These are phyloP conservation scores for Aspergillus saccharolyticus DNA, from an alignment of 495 filamentous ascomycete species.

Conservation along the genomic window DNA sequence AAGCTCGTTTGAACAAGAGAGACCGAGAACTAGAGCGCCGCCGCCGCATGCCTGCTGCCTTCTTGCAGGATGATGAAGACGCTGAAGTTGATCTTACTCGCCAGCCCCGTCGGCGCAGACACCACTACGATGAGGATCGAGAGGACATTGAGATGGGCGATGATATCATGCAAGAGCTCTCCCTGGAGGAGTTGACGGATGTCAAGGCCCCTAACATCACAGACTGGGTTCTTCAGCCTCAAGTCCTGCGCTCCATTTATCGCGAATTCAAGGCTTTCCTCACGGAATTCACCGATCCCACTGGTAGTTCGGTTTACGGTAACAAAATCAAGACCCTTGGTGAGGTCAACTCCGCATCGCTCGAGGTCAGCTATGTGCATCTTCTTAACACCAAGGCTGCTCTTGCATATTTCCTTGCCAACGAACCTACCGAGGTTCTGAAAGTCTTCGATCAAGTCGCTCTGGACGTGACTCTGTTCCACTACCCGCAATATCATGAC, in stretches of 20 bases:
- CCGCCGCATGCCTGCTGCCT: slow-evolving; percentile 74
- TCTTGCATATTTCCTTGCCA: slow-evolving; percentile 95
- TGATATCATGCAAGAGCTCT: slow-evolving; percentile 91
- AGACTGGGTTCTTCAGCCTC: slow-evolving; percentile 89
- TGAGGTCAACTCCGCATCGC: slow-evolving; percentile 91
- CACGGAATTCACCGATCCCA: slow-evolving; percentile 87
- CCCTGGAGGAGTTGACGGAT: slow-evolving; percentile 85
- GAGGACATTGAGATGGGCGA: slow-evolving; percentile 85
- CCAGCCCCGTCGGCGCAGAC: slow-evolving; percentile 72
- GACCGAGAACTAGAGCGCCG: slow-evolving; percentile 74
- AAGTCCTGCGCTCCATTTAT: slow-evolving; percentile 89
- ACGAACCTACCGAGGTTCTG: slow-evolving; percentile 86
- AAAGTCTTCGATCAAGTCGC: slow-evolving; percentile 97
- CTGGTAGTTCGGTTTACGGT: slow-evolving; percentile 87
- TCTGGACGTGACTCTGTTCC: slow-evolving; percentile 87
- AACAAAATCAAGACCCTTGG: slow-evolving; percentile 87
- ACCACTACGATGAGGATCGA: slow-evolving; percentile 87
- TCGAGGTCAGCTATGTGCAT: slow-evolving; percentile 95
- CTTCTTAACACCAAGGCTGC: slow-evolving; percentile 86
- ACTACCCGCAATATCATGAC: slow-evolving; percentile 95
- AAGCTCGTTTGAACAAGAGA: slow-evolving; percentile 75
- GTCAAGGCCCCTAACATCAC: slow-evolving; percentile 89
- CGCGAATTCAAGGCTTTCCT: slow-evolving; percentile 96
- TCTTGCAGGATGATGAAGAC: slow-evolving; percentile 86
- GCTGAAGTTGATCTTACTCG: slow-evolving; percentile 74